Conservation (phyloP, 495 filamentous ascomycete species). For the Evernia prunastri region DNA sequence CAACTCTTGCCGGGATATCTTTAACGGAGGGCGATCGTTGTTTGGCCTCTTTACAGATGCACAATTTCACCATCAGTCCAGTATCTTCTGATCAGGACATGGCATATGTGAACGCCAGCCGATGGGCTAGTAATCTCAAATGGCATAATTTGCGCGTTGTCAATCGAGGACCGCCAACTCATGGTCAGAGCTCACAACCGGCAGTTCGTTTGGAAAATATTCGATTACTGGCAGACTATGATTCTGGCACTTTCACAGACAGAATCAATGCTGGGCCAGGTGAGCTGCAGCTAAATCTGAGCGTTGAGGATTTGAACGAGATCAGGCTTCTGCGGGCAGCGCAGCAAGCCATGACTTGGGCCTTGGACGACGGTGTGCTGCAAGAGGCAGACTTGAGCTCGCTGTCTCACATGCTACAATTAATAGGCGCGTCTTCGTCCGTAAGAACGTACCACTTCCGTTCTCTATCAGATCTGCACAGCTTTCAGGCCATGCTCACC, state of each 20-base stretch:
- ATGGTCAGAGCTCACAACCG: slow-evolving; percentile 41
- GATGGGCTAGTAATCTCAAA: not conserved
- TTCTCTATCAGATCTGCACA: slow-evolving; percentile 56
- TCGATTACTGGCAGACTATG: slow-evolving; percentile 58
- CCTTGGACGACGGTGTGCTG: slow-evolving; percentile 57
- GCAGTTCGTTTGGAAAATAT: slow-evolving; percentile 65
- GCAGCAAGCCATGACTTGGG: slow-evolving; percentile 62
- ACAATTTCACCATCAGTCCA: not conserved
- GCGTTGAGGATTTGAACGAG: slow-evolving; percentile 50
- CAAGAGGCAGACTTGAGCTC: slow-evolving; percentile 49
- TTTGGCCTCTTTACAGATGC: slow-evolving; percentile 7
- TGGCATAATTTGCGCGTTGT: slow-evolving; percentile 33
- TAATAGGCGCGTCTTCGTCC: slow-evolving; percentile 34
- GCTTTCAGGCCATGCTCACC: slow-evolving; percentile 69
- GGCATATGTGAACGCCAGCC: not conserved
- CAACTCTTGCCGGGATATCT: slow-evolving; percentile 41
- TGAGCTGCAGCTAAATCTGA: slow-evolving; percentile 58
- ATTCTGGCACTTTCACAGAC: slow-evolving; percentile 65
- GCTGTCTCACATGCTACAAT: slow-evolving; percentile 48
- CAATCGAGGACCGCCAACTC: slow-evolving; percentile 31
- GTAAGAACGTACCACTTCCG: slow-evolving; percentile 51
- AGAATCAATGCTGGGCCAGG: slow-evolving; percentile 70
- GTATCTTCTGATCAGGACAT: not conserved
- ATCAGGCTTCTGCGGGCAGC: slow-evolving; percentile 57
- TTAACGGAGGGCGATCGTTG: slow-evolving; percentile 5